phyloP scores from a whole-genome alignment of 768 basidiomycete species.

The Tricholoma sp. region DNA sequence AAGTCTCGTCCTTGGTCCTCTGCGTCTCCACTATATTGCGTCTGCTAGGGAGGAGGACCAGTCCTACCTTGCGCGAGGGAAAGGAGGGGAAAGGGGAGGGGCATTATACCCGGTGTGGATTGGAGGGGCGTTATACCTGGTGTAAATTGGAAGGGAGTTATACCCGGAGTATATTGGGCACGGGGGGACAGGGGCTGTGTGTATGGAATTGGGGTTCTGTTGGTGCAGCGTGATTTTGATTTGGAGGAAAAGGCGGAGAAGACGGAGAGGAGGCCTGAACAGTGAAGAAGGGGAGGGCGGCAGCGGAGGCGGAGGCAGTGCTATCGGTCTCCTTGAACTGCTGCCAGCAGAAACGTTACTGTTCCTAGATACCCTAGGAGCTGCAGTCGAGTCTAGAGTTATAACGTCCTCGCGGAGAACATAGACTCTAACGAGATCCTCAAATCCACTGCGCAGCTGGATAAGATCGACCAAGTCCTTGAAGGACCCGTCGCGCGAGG shows the following conservation, averaged over 20 bases:
- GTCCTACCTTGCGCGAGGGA: conserved; percentile 37
- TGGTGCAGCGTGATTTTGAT: conserved; percentile 5
- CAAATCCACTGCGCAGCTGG: conserved; percentile 68
- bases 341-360: too few species aligned
- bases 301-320: background rate
- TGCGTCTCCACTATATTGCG: conserved; percentile 53
- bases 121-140: too few species aligned
- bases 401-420: conserved; percentile 37
- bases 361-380: too few species aligned
- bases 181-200: background rate
- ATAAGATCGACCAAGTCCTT: conserved; percentile 74
- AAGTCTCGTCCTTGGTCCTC: conserved; percentile 44
- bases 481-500: conserved; percentile 70
- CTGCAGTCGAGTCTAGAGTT: conserved; percentile 12
- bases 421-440: conserved; percentile 59
- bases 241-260: conserved; percentile 3
- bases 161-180: too few species aligned
- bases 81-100: conserved; percentile 32
- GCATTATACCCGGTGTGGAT: too few species aligned
- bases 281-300: background rate
- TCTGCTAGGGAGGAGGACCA: conserved; percentile 31
- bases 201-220: background rate
- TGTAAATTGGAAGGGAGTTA: conserved; percentile 33
- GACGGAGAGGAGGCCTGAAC: conserved; percentile 9
- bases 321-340: too few species aligned